These are phyloP conservation scores for Pythium rishiriense DNA, from an alignment of 352 stramenopile species.

Conservation along the genomic window DNA sequence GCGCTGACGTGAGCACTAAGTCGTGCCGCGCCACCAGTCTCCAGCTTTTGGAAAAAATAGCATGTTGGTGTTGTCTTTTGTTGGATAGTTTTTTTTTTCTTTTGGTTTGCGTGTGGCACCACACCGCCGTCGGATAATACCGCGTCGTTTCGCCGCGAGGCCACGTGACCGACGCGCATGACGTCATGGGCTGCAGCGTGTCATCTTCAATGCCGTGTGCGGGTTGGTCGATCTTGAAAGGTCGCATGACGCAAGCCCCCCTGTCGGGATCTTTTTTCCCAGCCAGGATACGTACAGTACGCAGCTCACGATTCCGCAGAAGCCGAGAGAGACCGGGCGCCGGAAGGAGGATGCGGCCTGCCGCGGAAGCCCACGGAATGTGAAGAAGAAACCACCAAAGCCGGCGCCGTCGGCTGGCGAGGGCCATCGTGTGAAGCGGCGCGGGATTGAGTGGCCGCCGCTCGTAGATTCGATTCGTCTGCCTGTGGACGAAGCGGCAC, in stretches of 20 bases:
- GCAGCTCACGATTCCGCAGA: background rate
- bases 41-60: no score
- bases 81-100: no score
- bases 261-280: background rate
- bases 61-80: no score
- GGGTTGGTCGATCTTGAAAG: background rate
- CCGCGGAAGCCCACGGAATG: background rate
- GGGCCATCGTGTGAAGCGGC: background rate
- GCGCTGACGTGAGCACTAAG: no score
- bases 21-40: no score
- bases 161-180: background rate
- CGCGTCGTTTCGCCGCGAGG: no score
- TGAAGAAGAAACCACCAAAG: background rate
- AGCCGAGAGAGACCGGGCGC: background rate
- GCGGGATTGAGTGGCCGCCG: background rate
- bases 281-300: background rate
- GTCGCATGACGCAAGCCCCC: background rate
- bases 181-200: no score
- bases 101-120: no score
- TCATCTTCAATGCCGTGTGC: background rate
- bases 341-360: background rate
- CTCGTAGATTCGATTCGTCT: background rate
- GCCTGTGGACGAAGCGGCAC: background rate
- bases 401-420: no score
- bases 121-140: no score